Conservation (phyloP, 169 alveolate species). For the Condylostoma magnum region DNA sequence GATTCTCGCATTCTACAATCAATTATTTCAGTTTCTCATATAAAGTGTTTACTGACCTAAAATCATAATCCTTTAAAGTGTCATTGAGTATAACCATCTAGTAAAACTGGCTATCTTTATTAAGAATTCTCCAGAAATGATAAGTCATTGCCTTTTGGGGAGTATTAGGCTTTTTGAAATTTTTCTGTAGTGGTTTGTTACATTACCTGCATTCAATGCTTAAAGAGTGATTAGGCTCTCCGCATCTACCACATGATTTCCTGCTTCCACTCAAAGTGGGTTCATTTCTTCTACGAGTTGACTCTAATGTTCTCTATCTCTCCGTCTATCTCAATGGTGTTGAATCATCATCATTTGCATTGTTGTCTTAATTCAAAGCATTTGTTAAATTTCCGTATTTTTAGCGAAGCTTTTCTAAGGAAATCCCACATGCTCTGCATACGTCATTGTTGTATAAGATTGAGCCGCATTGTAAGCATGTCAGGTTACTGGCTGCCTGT, state of each 20-base stretch:
- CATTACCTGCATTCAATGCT: conserved; percentile 31
- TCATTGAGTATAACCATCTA: conserved; percentile 13
- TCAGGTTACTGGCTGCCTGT: conserved; percentile 27
- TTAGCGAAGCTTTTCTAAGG: conserved; percentile 28
- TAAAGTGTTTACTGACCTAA: neutral
- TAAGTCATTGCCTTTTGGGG: neutral
- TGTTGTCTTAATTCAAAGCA: neutral
- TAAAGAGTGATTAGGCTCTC: conserved; percentile 20
- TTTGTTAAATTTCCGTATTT: conserved; percentile 22
- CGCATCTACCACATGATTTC: conserved; percentile 19
- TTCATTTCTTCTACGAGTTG: conserved; percentile 21
- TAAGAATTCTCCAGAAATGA: conserved; percentile 28
- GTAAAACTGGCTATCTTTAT: conserved; percentile 19
- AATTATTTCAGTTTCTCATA: conserved; percentile 5
- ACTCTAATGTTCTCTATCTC: conserved; percentile 24
- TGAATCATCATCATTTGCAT: conserved; percentile 2
- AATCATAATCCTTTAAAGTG: conserved; percentile 28
- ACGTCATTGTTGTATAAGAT: conserved; percentile 8
- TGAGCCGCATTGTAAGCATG: conserved; percentile 23
- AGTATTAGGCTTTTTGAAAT: conserved; percentile 8
- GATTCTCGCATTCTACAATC: conserved; percentile 17
- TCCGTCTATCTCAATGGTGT: conserved; percentile 8
- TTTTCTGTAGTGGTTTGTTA: conserved; percentile 14
- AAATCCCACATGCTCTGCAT: conserved; percentile 30
- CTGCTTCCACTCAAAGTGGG: conserved; percentile 9